These are phyloP conservation scores for Cadophora sp. DNA, from an alignment of 2,329 filamentous ascomycete species.

Conservation along the genomic window DNA sequence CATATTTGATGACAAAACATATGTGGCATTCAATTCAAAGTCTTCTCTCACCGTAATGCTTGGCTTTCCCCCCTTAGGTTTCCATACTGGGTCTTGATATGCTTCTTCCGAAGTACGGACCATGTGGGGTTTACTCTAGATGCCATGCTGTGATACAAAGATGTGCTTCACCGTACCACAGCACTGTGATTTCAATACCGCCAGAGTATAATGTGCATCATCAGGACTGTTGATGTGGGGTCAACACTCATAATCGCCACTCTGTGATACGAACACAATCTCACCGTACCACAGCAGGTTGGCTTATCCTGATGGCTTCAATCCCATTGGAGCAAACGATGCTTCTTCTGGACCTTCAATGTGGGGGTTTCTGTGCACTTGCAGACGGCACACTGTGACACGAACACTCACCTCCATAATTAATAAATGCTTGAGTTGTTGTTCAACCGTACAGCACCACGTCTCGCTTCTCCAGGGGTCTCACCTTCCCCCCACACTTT, in stretches of 20 bases:
- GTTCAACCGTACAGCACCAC: constrained; percentile 1
- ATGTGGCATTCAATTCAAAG: neutral
- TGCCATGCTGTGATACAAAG: too few relatives aligned
- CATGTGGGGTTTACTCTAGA: neutral
- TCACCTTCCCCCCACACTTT: neutral
- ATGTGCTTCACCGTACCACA: neutral
- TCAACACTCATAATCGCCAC: neutral
- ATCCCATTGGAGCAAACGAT: neutral
- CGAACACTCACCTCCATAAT: neutral
- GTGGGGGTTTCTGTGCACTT: neutral
- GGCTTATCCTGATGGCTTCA: neutral
- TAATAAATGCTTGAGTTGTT: neutral
- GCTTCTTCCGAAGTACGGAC: too few relatives aligned
- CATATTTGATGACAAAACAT: too few relatives aligned
- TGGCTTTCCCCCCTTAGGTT: neutral
- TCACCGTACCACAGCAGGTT: neutral
- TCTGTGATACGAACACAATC: neutral
- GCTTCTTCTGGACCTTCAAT: neutral
- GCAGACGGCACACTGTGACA: neutral
- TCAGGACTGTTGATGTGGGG: too few relatives aligned
- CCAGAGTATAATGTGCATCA: too few relatives aligned
- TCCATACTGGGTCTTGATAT: too few relatives aligned
- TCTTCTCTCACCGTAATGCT: neutral
- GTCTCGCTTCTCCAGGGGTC: neutral
- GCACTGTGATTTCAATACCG: too few relatives aligned